phyloP scores from a whole-genome alignment of 352 stramenopile genomes.

The Aphanomyces stellatus region DNA sequence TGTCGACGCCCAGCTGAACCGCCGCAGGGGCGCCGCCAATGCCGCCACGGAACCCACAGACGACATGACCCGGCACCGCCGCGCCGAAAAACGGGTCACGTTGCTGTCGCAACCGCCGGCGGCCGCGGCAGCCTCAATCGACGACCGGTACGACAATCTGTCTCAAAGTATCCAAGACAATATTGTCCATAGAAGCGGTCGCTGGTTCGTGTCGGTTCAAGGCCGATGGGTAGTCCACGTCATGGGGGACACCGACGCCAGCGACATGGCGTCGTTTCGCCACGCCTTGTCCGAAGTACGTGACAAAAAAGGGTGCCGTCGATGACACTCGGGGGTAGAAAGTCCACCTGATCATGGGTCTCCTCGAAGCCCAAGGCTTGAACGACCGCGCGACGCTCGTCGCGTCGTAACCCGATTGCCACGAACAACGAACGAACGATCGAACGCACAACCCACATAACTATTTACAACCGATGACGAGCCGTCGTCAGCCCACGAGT shows the following conservation, averaged over 20 bases:
- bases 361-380: background rate
- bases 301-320: too few species aligned
- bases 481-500: too few species aligned
- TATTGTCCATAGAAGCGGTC: background rate
- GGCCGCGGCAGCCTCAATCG: background rate
- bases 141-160: background rate
- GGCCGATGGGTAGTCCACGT: conserved; percentile 10
- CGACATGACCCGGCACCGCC: too few species aligned
- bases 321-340: conserved; percentile 1
- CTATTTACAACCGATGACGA: too few species aligned
- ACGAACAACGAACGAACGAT: too few species aligned
- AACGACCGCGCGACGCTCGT: background rate
- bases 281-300: conserved; percentile 2
- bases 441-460: too few species aligned
- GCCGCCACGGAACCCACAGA: too few species aligned
- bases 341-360: background rate
- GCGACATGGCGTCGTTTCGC: background rate
- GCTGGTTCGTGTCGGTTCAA: background rate
- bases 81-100: too few species aligned
- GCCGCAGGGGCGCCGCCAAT: too few species aligned
- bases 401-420: background rate
- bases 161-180: background rate
- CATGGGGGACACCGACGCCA: background rate
- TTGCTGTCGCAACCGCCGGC: too few species aligned
- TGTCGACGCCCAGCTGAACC: background rate